Evolutionary conservation across 768 basidiomycete species (phyloP), one percentile per base, ranked within the genome.

Genomic region (Russula earlei): DNA sequence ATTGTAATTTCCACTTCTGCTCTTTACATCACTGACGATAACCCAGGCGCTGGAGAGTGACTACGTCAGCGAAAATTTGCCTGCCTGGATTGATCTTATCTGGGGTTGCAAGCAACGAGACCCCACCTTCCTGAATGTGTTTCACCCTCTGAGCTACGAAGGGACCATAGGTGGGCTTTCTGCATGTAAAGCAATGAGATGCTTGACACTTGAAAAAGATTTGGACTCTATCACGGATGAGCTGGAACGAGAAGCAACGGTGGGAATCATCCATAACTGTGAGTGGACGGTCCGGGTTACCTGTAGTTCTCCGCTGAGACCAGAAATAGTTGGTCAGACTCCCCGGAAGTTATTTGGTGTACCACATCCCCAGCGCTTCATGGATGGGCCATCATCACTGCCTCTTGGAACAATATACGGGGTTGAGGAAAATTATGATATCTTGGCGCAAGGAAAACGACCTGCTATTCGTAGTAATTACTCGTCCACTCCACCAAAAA

Each of bases 251-350:
- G 91, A 92, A 64, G 93, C 94, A 0, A 91, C 91, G 7, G 87
- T 94, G 19, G 92, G 92, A 2, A 95, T 94, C 54, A 94, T 96
- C 47, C 92, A 95, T 68, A 95, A 95, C 60, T 97, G 90, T 89
- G 62, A 37, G 78, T 65, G n/a, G 14, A 20, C 10, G 20, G 27
- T n/a, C 29, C n/a, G 29, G 43, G 36, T 5, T 5, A 12, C 31
- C 7, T 25, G 38, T 20, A 19, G 24, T 24, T 43, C 20, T 31
- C 19, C 19, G 19, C 47, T 55, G 38, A 45, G 22, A 40, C 34
- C 7, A 37, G 14, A 33, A n/a, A 44, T 60, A 91, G 88, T 96
- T 62, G 93, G 93, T 14, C 92, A 95, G 71, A 95, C 93, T 0
- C 93, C 93, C 10, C 77, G 83, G 25, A 92, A 91, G 65, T 77